phyloP scores from a whole-genome alignment of 805 yeast species.

The Jamesozyma rosinii region DNA sequence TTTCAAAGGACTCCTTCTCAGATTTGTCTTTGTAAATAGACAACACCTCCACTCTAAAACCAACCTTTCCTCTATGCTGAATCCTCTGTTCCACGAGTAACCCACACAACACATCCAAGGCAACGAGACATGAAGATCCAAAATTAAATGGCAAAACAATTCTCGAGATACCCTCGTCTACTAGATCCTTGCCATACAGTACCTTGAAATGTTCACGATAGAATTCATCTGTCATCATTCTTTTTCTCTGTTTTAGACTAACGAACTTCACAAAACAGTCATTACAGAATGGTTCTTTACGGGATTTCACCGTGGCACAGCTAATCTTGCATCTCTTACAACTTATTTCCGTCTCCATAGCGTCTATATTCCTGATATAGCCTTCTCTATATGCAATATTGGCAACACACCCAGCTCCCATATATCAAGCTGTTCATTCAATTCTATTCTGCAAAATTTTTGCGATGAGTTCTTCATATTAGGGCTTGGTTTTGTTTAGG shows the following conservation, averaged over 20 bases:
- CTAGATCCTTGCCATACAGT: slow-evolving; percentile 30
- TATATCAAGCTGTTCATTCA: no score
- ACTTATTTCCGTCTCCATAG: neutral
- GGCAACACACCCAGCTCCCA: no score
- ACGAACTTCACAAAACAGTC: slow-evolving; percentile 65
- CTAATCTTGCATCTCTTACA: slow-evolving; percentile 22
- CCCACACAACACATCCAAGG: slow-evolving; percentile 56
- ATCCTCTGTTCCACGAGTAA: slow-evolving; percentile 51
- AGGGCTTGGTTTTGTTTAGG: no score
- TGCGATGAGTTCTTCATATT: neutral
- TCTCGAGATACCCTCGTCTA: slow-evolving; percentile 19
- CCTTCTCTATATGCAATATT: no score
- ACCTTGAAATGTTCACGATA: slow-evolving; percentile 60
- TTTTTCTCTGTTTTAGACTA: slow-evolving; percentile 71
- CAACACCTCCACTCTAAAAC: slow-evolving; percentile 51
- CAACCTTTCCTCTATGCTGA: slow-evolving; percentile 58
- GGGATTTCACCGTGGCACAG: slow-evolving; percentile 16
- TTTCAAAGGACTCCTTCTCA: slow-evolving; percentile 10
- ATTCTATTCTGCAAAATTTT: no score
- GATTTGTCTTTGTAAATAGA: slow-evolving; percentile 23
- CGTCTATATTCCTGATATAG: no score
- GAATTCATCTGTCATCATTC: slow-evolving; percentile 53
- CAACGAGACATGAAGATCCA: slow-evolving; percentile 55
- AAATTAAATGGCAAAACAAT: slow-evolving; percentile 53
- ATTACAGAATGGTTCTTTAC: slow-evolving; percentile 28